Evolutionary conservation across 2,329 filamentous ascomycete genomes (phyloP), one percentile per base, ranked within the genome.

Genomic region (Trichoderma cornu-damae): DNA sequence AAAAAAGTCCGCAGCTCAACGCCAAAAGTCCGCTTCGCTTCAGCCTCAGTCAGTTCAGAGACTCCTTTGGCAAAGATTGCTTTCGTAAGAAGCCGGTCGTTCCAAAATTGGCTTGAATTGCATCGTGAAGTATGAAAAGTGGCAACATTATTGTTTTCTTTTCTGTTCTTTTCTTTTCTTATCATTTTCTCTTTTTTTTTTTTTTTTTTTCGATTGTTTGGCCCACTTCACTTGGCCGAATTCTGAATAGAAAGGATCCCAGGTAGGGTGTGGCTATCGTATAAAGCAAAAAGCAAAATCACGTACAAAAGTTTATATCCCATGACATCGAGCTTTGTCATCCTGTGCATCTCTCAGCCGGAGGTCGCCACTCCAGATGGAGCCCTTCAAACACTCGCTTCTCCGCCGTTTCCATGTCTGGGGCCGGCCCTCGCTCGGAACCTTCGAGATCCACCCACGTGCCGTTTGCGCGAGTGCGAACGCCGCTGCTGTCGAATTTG

Each of bases 401-500:
- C 75, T 96, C 92, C 5, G 91, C 89, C 62, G 87, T 86, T 67
- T 84, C 74, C 76, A 89, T 84, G 46, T 85, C 77, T 63, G 80
- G 80, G 8, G 84, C 84, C 62, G 66, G 68, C 80, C 57, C 62
- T 11, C 57, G 49, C 16, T 57, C 58, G 54, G 66, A 79, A 67
- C 75, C 87, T 80, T 85, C 82, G 6, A 94, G 65, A 69, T 94
- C 85, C n/a, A 93, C 81, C 76, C 86, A 85, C 3, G 73, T 72
- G 1, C 89, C 89, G 54, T 85, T 83, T 7, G 66, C 70, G 7
- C 86, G 78, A 65, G 84, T 84, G 43, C 91, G 80, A 9, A 96
- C 82, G 0, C 94, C 94, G 66, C 89, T 95, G 61, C 88, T 94
- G 68, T 96, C 92, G 68, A 97, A 97, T 70, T 94, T 96, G 79